Base-by-base conservation (phyloP, 345 rosid genomes). In the thale cress (Arabidopsis thaliana) region DNA sequence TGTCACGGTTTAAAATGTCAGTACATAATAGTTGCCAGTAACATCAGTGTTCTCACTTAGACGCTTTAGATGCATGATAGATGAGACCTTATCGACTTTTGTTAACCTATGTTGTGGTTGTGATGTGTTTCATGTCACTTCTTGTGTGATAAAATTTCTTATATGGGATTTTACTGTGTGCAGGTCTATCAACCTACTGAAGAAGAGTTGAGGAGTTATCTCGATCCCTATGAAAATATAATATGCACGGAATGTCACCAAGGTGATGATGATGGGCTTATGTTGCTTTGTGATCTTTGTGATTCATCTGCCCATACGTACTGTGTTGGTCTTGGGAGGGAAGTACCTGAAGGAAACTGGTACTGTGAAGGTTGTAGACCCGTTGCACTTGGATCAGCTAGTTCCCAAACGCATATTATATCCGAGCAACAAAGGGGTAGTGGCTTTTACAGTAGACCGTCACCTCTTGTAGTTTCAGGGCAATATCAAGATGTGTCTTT, bases 291-390 rank as follows among this genome's bases (percentile, higher is more conserved):
- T 70, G 99, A 96, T 80, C 73, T 89, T 60, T 96, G 99, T 73
- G 99, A 96, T 86, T 96, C 99, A 75, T 88, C 99, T 49, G 98
- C 99, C 16, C 99, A 96, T 82, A 93, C 99, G 16, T 96, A 83
- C 77, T 96, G 99, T 45, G 99, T 91, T 41, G 99, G 99, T 69
- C 96, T 93, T 2, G 97, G 98, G 61, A 75, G 83, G 75, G 96
- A 90, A 80, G 99, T 96, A 7, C 99, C 99, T 5, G 98, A 88
- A 60, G 99, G 98, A 42, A 96, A 91, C 84, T 96, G 99, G 99
- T 96, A 96, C 73, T 96, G 99, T 69, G 89, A 96, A 63, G 99
- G 83, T 73, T 96, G 99, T 72, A 87, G 89, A 73, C 98, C 90
- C 14, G 88, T 79, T 68, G 94, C 96, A 72, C 84, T 84, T 41